Conservation (phyloP, 1,284 basidiomycete genomes). For the Entoloma clypeatum region DNA sequence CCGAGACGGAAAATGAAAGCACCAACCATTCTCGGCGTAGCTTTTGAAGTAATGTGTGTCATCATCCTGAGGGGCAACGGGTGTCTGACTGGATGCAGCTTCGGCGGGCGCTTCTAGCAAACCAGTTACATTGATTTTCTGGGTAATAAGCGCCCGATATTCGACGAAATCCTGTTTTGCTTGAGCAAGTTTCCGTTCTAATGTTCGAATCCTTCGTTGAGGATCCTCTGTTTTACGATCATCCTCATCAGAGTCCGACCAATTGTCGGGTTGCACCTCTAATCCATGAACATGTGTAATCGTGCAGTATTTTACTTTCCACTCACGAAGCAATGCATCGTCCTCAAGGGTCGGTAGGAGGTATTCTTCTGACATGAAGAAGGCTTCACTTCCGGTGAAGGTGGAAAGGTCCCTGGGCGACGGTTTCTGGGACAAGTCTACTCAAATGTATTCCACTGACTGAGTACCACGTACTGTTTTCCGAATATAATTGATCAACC, state of each 20-base stretch:
- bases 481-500: slow-evolving; percentile 85
- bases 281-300: no score
- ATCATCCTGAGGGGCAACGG: slow-evolving; percentile 56
- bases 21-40: slow-evolving; percentile 88
- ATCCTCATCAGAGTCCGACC: slow-evolving; percentile 70
- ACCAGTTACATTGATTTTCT: slow-evolving; percentile 44
- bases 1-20: neutral
- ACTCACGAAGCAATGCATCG: slow-evolving; percentile 85
- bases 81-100: slow-evolving; percentile 29
- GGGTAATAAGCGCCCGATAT: slow-evolving; percentile 53
- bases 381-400: slow-evolving; percentile 54
- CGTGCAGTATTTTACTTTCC: neutral
- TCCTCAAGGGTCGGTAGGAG: slow-evolving; percentile 77
- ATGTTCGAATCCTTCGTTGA: slow-evolving; percentile 41
- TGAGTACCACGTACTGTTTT: slow-evolving; percentile 40
- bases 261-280: slow-evolving; percentile 50
- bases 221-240: slow-evolving; percentile 30
- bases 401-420: slow-evolving; percentile 39
- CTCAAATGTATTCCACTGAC: slow-evolving; percentile 2
- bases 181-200: slow-evolving; percentile 51
- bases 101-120: slow-evolving; percentile 42
- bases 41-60: slow-evolving; percentile 95
- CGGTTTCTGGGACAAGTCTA: slow-evolving; percentile 43
- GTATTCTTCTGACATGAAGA: slow-evolving; percentile 73
- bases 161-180: slow-evolving; percentile 54